phyloP scores from a whole-genome alignment of 2,329 filamentous ascomycete species.

The Pseudogymnoascus sp. region DNA sequence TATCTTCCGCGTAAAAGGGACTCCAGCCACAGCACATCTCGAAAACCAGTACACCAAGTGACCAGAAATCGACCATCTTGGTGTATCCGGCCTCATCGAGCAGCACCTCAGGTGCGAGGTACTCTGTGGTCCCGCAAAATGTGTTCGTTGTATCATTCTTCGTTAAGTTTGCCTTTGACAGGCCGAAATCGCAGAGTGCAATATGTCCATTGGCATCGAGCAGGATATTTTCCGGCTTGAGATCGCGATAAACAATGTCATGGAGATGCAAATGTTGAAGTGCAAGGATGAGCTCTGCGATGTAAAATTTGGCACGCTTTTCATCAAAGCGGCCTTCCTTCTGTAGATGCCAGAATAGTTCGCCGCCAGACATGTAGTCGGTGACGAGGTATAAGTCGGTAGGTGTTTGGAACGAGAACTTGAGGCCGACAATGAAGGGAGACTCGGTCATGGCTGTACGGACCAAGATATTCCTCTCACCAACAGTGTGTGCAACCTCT shows the following conservation, averaged over 20 bases:
- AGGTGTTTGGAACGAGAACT: conserved; percentile 97
- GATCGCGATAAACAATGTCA: conserved; percentile 93
- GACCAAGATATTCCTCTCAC: conserved; percentile 93
- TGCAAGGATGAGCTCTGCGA: conserved; percentile 90
- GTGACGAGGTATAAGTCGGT: conserved; percentile 97
- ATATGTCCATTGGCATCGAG: conserved; percentile 97
- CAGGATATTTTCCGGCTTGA: conserved; percentile 96
- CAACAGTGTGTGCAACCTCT: conserved; percentile 93
- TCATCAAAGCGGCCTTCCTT: conserved; percentile 95
- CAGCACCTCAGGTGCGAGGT: conserved; percentile 89
- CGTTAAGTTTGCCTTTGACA: conserved; percentile 94
- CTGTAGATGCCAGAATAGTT: conserved; percentile 97
- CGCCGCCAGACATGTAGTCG: conserved; percentile 98
- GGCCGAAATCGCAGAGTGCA: conserved; percentile 90
- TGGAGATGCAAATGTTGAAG: conserved; percentile 93
- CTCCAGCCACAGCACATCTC: conserved; percentile 99
- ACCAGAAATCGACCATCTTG: conserved; percentile 99
- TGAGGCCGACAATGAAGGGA: conserved; percentile 93
- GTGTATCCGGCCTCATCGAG: conserved; percentile 96
- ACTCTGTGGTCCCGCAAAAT: conserved; percentile 97
- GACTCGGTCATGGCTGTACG: conserved; percentile 93
- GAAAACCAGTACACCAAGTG: conserved; percentile 90
- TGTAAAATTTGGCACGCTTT: conserved; percentile 94
- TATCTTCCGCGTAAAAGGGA: conserved; percentile 97
- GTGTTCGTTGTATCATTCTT: conserved; percentile 98